These are phyloP conservation scores for Silene coronaria DNA, from an alignment of 179 eudicot species.

Conservation along the genomic window DNA sequence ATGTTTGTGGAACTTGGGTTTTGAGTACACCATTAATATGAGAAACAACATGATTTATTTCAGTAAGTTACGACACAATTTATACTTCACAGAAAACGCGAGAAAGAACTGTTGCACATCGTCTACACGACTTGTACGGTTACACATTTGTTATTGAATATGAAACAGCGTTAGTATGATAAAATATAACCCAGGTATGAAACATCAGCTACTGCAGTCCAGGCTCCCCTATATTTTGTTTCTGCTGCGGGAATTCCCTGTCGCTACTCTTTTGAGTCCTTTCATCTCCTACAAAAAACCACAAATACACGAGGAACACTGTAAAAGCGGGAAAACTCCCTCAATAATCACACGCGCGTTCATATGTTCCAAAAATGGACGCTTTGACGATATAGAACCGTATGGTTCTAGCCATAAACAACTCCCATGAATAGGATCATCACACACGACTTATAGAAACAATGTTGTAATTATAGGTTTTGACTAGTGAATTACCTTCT, in stretches of 20 bases:
- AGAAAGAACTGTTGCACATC: neutral
- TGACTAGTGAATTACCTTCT: slow-evolving; percentile 22
- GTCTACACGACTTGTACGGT: neutral
- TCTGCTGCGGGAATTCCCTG: neutral
- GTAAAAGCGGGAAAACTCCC: too few relatives aligned
- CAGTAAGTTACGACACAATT: neutral
- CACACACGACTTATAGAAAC: neutral
- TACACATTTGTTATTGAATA: neutral
- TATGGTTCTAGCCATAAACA: neutral
- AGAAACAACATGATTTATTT: neutral
- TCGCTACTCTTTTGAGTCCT: neutral
- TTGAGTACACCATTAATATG: too few relatives aligned
- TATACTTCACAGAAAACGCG: neutral
- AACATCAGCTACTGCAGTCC: neutral
- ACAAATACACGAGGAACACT: too few relatives aligned
- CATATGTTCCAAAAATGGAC: too few relatives aligned
- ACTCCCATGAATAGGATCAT: too few relatives aligned
- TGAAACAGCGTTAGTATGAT: neutral
- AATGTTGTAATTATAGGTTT: too few relatives aligned
- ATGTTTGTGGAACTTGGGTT: too few relatives aligned
- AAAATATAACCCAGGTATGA: neutral
- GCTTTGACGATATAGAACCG: too few relatives aligned
- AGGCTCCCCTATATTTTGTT: neutral
- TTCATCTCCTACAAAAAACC: slow-evolving; percentile 5
- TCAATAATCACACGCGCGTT: too few relatives aligned